These are phyloP conservation scores for Trichaptum fuscoviolaceum DNA, from an alignment of 768 basidiomycete genomes.

Conservation along the genomic window DNA sequence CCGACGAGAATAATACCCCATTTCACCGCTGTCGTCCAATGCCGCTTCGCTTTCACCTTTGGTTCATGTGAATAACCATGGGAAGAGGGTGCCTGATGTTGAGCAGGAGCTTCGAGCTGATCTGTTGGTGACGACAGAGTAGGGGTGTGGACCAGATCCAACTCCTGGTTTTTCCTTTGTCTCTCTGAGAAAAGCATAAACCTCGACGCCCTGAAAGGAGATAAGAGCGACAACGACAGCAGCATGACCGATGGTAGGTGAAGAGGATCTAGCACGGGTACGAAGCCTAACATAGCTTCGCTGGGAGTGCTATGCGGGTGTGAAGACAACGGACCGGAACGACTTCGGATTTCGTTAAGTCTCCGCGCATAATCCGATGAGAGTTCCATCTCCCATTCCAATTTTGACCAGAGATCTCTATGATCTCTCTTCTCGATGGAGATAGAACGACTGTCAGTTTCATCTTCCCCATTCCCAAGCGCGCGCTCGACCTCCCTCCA, in stretches of 20 bases:
- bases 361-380: conserved; percentile 56
- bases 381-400: conserved; percentile 56
- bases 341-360: conserved; percentile 33
- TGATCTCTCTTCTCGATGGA: neutral
- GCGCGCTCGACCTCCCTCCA: conserved; percentile 68
- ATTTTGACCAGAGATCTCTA: conserved; percentile 42
- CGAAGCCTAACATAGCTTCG: conserved; percentile 14
- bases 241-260: conserved; percentile 59
- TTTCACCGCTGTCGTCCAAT: conserved; percentile 12
- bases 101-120: neutral
- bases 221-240: conserved; percentile 56
- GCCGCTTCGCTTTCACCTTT: neutral
- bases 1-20: conserved; percentile 32
- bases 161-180: neutral
- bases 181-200: neutral
- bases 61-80: conserved; percentile 5
- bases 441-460: neutral
- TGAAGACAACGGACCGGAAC: conserved; percentile 7
- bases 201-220: conserved; percentile 30
- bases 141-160: neutral
- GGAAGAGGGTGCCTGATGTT: neutral
- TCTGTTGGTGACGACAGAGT: neutral
- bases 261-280: conserved; percentile 52
- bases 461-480: conserved; percentile 27
- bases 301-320: conserved; percentile 4